A percentile compares a stretch with the other conserved stretches of the same genome.
Conservation (phyloP, 2,329 filamentous ascomycete species). For the Colletotrichum eremochloae region DNA sequence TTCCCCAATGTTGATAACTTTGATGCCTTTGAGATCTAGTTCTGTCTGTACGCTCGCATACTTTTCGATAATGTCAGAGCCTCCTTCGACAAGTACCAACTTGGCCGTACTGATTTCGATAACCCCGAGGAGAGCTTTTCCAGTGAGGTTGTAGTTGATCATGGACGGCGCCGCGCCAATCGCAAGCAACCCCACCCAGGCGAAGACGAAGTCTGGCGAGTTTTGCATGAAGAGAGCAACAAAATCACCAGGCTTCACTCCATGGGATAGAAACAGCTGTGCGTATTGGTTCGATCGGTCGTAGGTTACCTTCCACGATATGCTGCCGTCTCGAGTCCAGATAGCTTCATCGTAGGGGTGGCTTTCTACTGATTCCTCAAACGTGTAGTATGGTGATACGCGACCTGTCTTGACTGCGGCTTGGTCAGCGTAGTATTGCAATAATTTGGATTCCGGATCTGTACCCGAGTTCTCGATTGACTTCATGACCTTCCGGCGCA, state of each 20-base stretch:
- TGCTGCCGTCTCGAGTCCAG: conserved; percentile 74
- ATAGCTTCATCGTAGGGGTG: conserved; percentile 70
- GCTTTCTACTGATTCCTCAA: conserved; percentile 68
- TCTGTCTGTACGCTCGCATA: conserved; percentile 70
- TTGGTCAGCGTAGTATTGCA: conserved; percentile 49
- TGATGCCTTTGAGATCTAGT: conserved; percentile 65
- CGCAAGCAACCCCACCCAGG: conserved; percentile 74
- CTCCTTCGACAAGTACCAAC: conserved; percentile 71
- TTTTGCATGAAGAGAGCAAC: conserved; percentile 78
- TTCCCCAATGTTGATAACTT: conserved; percentile 62
- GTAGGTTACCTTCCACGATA: conserved; percentile 70
- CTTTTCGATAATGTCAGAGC: conserved; percentile 65
- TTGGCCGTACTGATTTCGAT: conserved; percentile 68
- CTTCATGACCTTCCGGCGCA: conserved; percentile 49
- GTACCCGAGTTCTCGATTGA: conserved; percentile 53
- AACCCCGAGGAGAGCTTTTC: conserved; percentile 75
- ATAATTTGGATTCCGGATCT: neutral
- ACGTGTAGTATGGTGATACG: conserved; percentile 74
- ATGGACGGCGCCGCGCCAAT: conserved; percentile 78
- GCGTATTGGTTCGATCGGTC: conserved; percentile 71
- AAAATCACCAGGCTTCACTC: conserved; percentile 70
- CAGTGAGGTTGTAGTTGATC: conserved; percentile 78
- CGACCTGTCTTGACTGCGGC: conserved; percentile 62
- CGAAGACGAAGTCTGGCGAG: conserved; percentile 75
- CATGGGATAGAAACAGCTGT: conserved; percentile 71